These are phyloP conservation scores for Candida silvicultrix DNA, from an alignment of 805 yeast genomes.

Conservation along the genomic window DNA sequence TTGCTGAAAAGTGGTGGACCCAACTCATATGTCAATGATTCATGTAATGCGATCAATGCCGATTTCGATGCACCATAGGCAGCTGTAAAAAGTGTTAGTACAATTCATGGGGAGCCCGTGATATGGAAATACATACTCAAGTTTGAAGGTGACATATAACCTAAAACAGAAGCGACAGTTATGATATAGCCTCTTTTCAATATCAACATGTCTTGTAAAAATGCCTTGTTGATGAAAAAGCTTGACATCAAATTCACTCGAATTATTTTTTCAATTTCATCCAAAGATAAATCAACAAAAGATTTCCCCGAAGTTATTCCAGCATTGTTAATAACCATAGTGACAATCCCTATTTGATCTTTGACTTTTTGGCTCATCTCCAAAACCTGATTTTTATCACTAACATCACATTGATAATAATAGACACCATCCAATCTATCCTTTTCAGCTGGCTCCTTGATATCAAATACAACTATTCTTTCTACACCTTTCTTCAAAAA, in stretches of 20 bases:
- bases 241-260: conserved; percentile 66
- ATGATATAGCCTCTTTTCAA: conserved; percentile 66
- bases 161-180: conserved; percentile 79
- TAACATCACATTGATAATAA: conserved; percentile 68
- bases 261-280: conserved; percentile 56
- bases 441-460: conserved; percentile 28
- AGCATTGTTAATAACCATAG: conserved; percentile 80
- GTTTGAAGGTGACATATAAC: conserved; percentile 78
- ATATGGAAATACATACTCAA: conserved; percentile 26
- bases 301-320: conserved; percentile 61
- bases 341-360: conserved; percentile 48
- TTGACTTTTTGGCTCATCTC: conserved; percentile 33
- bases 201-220: conserved; percentile 67
- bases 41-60: conserved; percentile 80
- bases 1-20: conserved; percentile 39
- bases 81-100: conserved; percentile 22
- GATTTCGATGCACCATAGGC: conserved; percentile 91
- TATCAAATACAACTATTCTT: conserved; percentile 62
- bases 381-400: conserved; percentile 40
- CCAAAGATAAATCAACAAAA: conserved; percentile 44
- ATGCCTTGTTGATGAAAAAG: conserved; percentile 61
- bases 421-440: conserved; percentile 32
- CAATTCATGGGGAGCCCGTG: neutral
- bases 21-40: conserved; percentile 66
- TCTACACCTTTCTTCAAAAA: conserved; percentile 37